Evolutionary conservation across 495 filamentous ascomycete genomes (phyloP).

Genomic region (Tuber indicum): DNA sequence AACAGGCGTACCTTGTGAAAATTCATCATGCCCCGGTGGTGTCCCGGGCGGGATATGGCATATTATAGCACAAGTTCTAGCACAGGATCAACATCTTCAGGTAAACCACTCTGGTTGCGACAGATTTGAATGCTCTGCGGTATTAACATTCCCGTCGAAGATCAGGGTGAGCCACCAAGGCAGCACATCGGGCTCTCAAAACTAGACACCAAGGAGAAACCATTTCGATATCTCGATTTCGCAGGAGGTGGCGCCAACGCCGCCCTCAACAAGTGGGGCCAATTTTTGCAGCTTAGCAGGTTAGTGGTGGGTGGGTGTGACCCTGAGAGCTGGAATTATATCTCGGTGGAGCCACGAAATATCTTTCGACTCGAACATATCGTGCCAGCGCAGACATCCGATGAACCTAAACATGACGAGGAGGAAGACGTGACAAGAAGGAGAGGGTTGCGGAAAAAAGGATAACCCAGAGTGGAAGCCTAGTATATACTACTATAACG

Average conservation of each 20-base stretch:
- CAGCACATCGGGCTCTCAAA: neutral
- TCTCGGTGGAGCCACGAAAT: neutral
- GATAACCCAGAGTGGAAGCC: neutral
- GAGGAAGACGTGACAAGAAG: neutral
- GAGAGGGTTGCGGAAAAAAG: neutral
- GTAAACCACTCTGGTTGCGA: neutral
- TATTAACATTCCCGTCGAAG: neutral
- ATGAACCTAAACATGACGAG: neutral
- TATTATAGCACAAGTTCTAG: neutral
- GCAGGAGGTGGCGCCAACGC: neutral
- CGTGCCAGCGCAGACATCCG: neutral
- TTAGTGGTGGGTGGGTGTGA: neutral
- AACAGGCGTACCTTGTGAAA: neutral
- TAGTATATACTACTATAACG: neutral
- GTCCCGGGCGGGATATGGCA: too few relatives aligned
- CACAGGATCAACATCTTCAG: neutral
- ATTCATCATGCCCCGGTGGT: neutral
- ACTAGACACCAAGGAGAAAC: neutral
- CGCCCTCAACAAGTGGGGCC: conserved; percentile 1
- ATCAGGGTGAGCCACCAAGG: neutral
- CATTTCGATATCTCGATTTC: conserved; percentile 4
- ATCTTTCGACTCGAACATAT: neutral
- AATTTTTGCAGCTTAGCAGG: neutral
- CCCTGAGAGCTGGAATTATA: neutral
- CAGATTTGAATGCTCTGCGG: neutral